Base-by-base conservation (phyloP, 495 filamentous ascomycete genomes). In the Pseudevernia furfuracea region DNA sequence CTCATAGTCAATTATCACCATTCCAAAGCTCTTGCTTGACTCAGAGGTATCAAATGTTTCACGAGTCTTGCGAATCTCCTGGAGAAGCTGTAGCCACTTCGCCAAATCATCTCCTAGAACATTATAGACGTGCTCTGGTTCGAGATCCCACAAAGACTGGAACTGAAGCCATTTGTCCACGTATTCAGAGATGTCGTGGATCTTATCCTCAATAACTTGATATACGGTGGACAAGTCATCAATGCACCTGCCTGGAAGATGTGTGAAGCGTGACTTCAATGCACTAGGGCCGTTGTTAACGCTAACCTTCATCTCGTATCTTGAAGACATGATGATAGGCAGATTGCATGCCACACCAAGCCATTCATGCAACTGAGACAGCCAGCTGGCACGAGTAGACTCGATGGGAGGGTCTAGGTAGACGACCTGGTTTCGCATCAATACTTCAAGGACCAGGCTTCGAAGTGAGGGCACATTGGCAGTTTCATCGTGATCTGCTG, bases 91-190 rank as follows among this genome's bases (percentile, higher is more conserved):
- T 19, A 97, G 82, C 94, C 94, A 99, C 62, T 88, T 84, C 7
- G 90, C 87, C 11, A 99, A 80, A 69, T 97, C 86, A 58, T 97
- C 92, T n/a, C 92, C 90, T 2, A 99, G 79, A 30, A 89, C 80
- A 61, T 93, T 89, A 68, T 96, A 96, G 1, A 99, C 91, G 66
- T 96, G 89, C 68, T 97, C 95, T 7, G 91, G 89, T 71, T 95
- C 92, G 62, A 99, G 78, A 77, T 99, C 94, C 94, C 94, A 99
- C 28, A 99, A 82, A 5, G 93, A 96, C 76, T 99, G 94, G 76
- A 97, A 99, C 71, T 96, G 94, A 43, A 97, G 79, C 94, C 94
- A 99, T 76, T 96, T 91, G 71, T 96, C 89, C 15, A 97, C 89
- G 72, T 97, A 99, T 23, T 76, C 77, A 23, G 87, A 82, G 39